Evolutionary conservation across 495 filamentous ascomycete species (phyloP).

Genomic region (Parathielavia hyrcaniae): DNA sequence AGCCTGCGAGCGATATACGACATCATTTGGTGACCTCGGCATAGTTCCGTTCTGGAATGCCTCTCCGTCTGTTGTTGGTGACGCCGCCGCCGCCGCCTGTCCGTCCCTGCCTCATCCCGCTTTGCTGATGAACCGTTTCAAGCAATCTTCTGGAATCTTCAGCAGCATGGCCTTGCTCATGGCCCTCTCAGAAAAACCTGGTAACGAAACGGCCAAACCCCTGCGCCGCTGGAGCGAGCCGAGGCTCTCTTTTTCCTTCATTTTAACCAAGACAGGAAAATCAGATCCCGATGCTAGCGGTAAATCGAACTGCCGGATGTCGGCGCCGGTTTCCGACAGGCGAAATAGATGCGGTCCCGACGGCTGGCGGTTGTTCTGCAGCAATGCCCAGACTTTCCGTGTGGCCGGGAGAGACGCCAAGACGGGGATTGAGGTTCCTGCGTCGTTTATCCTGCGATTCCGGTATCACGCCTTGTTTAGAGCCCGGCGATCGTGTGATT

Average conservation of each 20-base stretch:
- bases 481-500: slow-evolving; percentile 3
- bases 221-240: not conserved
- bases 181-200: not conserved
- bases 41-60: not conserved
- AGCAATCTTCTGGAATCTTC: slow-evolving; percentile 32
- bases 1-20: not conserved
- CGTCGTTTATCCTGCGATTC: not conserved
- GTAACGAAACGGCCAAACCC: slow-evolving; percentile 10
- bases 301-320: slow-evolving; percentile 12
- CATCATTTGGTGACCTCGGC: not conserved
- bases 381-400: slow-evolving; percentile 36
- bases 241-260: not conserved
- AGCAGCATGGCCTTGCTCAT: not conserved
- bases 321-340: slow-evolving; percentile 31
- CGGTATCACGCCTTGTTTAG: not conserved
- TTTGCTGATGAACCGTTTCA: slow-evolving; percentile 32
- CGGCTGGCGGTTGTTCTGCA: slow-evolving; percentile 16
- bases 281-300: not conserved
- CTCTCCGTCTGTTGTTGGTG: slow-evolving; percentile 4
- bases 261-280: not conserved
- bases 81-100: not conserved
- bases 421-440: slow-evolving; percentile 11
- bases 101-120: slow-evolving; percentile 19
- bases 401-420: slow-evolving; percentile 26
- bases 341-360: slow-evolving; percentile 11